Base-by-base conservation (phyloP, 176 grass and related monocot species). In the Oropetium thomaeum region DNA sequence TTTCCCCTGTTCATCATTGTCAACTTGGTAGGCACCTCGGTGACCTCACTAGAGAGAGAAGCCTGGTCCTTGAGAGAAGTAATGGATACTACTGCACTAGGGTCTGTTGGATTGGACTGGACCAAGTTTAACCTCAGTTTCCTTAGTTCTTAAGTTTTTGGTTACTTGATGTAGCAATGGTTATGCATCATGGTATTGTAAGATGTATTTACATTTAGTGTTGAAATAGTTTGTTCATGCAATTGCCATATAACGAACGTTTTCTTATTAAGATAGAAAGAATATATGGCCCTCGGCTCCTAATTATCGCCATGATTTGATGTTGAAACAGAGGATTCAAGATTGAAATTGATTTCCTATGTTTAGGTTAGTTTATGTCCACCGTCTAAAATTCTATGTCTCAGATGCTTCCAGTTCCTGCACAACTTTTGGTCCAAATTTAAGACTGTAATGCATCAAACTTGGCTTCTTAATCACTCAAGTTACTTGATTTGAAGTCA, bases 101-200 rank as follows among this genome's bases (percentile, higher is more conserved):
- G 78, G 58, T 69, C 80, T 88, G 80, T 78, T 85, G 85, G 80
- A 79, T 67, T 73, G 65, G 75, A 79, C 65, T 83, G 88, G 80
- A 65, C 58, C 58, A 32, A 80, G 35, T 83, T 58, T 86, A 81
- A 79, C 38, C 49, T 15, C 49, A 67, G 66, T 40, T 87, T 87
- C 76, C 88, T 90, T 90, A 87, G 80, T 72, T 81, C 77, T 57
- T 80, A 87, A 90, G 84, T 77, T 16, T 90, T 65, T 57, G 62
- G 37, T 45, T 66, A 76, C 67, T 77, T 47, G 30, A 66, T 78
- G 49, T 62, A 47, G 26, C 14, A 38, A 63, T 38, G 12, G 38
- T 30, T 69, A 10, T 43, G 9, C 28, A 45, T 6, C 25, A 11
- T 30, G 58, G 31, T 25, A 17, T 16, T 69, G 25, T 22, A 62